Evolutionary conservation across 352 stramenopile species (phyloP).

Genomic region (Peronospora farinosa): DNA sequence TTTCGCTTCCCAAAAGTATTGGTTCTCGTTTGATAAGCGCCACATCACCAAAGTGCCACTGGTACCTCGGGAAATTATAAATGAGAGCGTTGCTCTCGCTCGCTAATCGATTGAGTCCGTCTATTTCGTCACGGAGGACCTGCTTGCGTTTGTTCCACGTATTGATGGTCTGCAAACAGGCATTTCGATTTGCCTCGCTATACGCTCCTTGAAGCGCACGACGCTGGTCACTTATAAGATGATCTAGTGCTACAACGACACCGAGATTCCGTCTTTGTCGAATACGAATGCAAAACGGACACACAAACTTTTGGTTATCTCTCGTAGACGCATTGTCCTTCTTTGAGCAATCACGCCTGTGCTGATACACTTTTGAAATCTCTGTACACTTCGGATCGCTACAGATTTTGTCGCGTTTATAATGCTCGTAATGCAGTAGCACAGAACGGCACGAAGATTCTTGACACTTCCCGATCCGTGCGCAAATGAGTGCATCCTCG

Average conservation of each 20-base stretch:
- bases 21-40: conserved; percentile 31
- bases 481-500: conserved; percentile 41
- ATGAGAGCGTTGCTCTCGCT: conserved; percentile 24
- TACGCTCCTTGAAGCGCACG: conserved; percentile 20
- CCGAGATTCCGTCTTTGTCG: conserved; percentile 28
- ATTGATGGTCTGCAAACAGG: conserved; percentile 35
- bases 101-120: conserved; percentile 31
- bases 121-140: conserved; percentile 19
- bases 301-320: conserved; percentile 18
- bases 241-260: conserved; percentile 22
- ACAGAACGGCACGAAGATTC: conserved; percentile 22
- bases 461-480: conserved; percentile 28
- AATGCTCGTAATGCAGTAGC: conserved; percentile 32
- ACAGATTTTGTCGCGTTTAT: conserved; percentile 28
- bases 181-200: conserved; percentile 30
- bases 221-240: conserved; percentile 31
- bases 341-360: conserved; percentile 26
- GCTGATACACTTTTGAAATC: conserved; percentile 21
- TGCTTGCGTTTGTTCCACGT: conserved; percentile 22
- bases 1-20: conserved; percentile 6
- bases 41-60: conserved; percentile 31
- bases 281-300: conserved; percentile 44
- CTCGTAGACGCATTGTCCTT: conserved; percentile 8
- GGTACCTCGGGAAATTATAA: conserved; percentile 37
- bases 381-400: conserved; percentile 22